A percentile compares a stretch with the other conserved stretches of the same genome.
phyloP scores from a whole-genome alignment of 306 rosid species.

The Gastrolobium villosum region DNA sequence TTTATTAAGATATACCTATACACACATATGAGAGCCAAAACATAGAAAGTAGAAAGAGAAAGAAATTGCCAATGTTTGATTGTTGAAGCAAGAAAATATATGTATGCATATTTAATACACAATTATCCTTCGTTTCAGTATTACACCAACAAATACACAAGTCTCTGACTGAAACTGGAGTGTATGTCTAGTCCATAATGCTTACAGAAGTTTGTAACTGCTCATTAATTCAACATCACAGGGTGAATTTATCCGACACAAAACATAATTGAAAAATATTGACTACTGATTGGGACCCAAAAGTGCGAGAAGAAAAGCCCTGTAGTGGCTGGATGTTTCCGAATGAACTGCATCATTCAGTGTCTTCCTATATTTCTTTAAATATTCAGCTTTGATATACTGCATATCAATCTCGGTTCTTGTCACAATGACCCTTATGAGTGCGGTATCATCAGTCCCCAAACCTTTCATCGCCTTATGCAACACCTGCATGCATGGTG shows the following conservation, averaged over 20 bases:
- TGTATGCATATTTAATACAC: neutral
- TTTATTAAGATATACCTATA: too few relatives aligned
- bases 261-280: slow-evolving; percentile 21
- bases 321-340: slow-evolving; percentile 76
- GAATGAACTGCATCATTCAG: slow-evolving; percentile 74
- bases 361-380: slow-evolving; percentile 60
- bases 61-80: neutral
- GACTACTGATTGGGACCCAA: slow-evolving; percentile 65
- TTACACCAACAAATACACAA: neutral
- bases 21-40: neutral
- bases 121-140: neutral
- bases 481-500: slow-evolving; percentile 63
- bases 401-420: slow-evolving; percentile 84
- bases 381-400: slow-evolving; percentile 70
- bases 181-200: neutral
- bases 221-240: neutral
- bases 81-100: neutral
- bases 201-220: neutral
- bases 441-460: slow-evolving; percentile 71
- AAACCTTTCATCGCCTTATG: slow-evolving; percentile 74
- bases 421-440: slow-evolving; percentile 71
- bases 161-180: neutral
- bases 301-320: slow-evolving; percentile 71
- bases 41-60: neutral
- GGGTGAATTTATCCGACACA: slow-evolving; percentile 4